These are phyloP conservation scores for Diplosphaera chodatii DNA, from an alignment of 139 green algal genomes.

Conservation along the genomic window DNA sequence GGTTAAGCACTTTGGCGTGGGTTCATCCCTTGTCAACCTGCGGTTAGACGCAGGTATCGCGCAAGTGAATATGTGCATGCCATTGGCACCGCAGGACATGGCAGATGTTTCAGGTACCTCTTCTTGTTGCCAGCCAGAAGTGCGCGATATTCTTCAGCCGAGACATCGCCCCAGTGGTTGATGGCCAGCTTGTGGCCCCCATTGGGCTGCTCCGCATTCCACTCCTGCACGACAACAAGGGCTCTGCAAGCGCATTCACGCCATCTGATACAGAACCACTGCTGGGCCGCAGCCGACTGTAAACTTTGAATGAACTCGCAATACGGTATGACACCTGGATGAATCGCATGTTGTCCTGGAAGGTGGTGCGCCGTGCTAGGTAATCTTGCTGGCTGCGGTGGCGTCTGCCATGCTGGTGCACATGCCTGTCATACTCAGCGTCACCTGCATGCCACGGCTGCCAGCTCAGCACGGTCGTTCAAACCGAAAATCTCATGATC, in stretches of 20 bases:
- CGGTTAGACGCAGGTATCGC: too few species aligned
- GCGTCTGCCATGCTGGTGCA: constrained; percentile 28
- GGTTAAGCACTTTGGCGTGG: too few species aligned
- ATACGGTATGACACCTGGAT: constrained; percentile 9
- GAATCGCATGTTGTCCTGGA: constrained; percentile 17
- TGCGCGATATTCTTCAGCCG: constrained; percentile 29
- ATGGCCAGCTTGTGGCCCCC: constrained; percentile 20
- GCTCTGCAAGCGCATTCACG: too few species aligned
- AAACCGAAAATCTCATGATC: background rate
- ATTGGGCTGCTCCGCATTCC: background rate
- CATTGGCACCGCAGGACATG: too few species aligned
- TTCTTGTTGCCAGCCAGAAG: constrained; percentile 24
- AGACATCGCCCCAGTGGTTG: constrained; percentile 50
- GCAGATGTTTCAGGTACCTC: too few species aligned
- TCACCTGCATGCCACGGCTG: constrained; percentile 17
- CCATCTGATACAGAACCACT: too few species aligned
- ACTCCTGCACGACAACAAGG: constrained; percentile 3
- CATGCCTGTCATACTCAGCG: constrained; percentile 33
- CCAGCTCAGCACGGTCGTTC: too few species aligned
- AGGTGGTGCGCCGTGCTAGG: constrained; percentile 15
- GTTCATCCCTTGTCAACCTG: too few species aligned
- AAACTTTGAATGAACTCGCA: too few species aligned
- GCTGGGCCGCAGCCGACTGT: too few species aligned
- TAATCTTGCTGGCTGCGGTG: constrained; percentile 34
- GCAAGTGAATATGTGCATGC: too few species aligned